phyloP scores from a whole-genome alignment of 73 alveolate genomes.

The Paramecium bursaria region DNA sequence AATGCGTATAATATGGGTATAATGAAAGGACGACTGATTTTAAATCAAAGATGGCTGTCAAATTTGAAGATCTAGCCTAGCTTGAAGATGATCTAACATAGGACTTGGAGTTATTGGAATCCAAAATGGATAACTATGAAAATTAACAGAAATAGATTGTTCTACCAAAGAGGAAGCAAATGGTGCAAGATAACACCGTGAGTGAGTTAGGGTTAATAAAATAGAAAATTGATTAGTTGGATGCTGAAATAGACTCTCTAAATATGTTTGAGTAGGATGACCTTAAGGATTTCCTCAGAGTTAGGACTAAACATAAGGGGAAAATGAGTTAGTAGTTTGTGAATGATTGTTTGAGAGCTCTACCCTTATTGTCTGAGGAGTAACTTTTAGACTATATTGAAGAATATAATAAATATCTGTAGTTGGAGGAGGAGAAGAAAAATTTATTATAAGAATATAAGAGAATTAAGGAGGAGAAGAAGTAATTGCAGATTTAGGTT shows the following conservation, averaged over 20 bases:
- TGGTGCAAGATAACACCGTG: constrained; percentile 1
- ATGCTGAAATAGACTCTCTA: constrained; percentile 20
- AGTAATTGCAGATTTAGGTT: neutral
- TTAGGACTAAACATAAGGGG: constrained; percentile 55
- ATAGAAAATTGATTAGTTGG: neutral
- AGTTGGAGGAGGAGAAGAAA: constrained; percentile 41
- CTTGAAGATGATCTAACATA: neutral
- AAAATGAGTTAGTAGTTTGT: neutral
- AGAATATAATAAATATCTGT: neutral
- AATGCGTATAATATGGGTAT: neutral
- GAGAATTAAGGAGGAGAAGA: constrained; percentile 24
- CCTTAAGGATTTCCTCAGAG: constrained; percentile 25
- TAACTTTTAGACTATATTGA: constrained; percentile 4
- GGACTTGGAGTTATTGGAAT: constrained; percentile 26
- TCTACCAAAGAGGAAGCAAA: constrained; percentile 17
- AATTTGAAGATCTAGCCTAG: constrained; percentile 20
- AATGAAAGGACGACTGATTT: constrained; percentile 9
- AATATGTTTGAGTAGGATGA: constrained; percentile 42
- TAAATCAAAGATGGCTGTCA: constrained; percentile 5
- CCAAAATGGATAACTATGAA: constrained; percentile 44
- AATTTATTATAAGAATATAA: constrained; percentile 14
- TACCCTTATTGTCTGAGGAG: constrained; percentile 33
- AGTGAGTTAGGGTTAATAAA: constrained; percentile 55
- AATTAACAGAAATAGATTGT: neutral
- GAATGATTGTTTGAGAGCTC: constrained; percentile 49